Percentiles rank a stretch among this genome's conserved stretches.
phyloP scores from a whole-genome alignment of 306 rosid genomes.

The Acacia confusa region DNA sequence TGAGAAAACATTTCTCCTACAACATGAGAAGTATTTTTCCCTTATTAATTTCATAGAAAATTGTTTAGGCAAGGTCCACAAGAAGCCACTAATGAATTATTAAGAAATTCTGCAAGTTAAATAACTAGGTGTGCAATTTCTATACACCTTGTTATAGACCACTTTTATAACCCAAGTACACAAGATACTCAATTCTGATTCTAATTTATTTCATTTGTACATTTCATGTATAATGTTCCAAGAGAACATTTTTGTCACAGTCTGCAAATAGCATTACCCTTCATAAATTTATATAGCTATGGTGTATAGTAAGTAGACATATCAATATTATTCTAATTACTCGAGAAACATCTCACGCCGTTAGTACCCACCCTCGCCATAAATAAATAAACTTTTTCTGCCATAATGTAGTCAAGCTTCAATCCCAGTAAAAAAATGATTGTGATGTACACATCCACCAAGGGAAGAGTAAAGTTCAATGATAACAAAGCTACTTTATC shows the following conservation, averaged over 20 bases:
- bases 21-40: too few species aligned
- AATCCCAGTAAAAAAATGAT: not conserved
- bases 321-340: not conserved
- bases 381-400: too few species aligned
- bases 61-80: not conserved
- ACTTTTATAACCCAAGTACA: not conserved
- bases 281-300: not conserved
- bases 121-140: not conserved
- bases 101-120: not conserved
- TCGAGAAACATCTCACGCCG: not conserved
- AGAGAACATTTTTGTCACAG: not conserved
- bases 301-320: not conserved
- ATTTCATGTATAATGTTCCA: not conserved
- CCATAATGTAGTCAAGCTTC: not conserved
- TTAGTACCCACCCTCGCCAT: too few species aligned
- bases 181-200: not conserved
- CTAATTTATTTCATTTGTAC: not conserved
- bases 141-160: not conserved
- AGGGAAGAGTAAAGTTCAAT: slow-evolving; percentile 14
- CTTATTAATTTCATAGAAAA: not conserved
- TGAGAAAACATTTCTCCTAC: too few species aligned
- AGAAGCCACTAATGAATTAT: not conserved
- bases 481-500: slow-evolving; percentile 16
- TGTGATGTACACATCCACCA: slow-evolving; percentile 9
- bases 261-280: not conserved